A percentile compares a stretch with the other conserved stretches of the same genome.
Evolutionary conservation across 768 basidiomycete genomes (phyloP).

Genomic region (Chalciporus piperatus): DNA sequence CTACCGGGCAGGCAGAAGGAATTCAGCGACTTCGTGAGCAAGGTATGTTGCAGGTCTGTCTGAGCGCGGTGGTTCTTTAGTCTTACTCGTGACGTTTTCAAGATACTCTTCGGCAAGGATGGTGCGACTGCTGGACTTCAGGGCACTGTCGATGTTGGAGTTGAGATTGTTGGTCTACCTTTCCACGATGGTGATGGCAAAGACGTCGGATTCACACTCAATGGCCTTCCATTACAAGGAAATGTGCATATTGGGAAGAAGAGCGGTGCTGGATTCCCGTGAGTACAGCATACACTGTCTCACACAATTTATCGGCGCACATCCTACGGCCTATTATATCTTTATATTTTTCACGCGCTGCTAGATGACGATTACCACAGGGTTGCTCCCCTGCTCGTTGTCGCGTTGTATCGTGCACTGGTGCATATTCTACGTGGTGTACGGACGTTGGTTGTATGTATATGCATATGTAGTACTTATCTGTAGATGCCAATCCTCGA

Average conservation of each 20-base stretch:
- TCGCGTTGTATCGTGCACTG: conserved; percentile 5
- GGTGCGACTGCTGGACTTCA: conserved; percentile 69
- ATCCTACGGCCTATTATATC: background rate
- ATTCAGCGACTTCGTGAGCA: conserved; percentile 73
- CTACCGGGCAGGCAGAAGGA: conserved; percentile 74
- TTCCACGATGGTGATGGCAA: conserved; percentile 38
- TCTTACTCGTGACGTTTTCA: conserved; percentile 2
- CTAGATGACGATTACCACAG: conserved; percentile 1
- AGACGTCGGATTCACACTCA: conserved; percentile 52
- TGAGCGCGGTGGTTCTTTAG: conserved; percentile 1
- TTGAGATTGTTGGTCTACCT: conserved; percentile 60
- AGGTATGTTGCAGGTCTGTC: conserved; percentile 44
- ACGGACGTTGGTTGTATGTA: background rate
- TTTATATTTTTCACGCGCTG: background rate
- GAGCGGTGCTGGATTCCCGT: background rate
- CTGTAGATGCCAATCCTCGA: conserved; percentile 18
- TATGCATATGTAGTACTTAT: conserved; percentile 9
- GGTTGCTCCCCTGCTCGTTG: background rate
- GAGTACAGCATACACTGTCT: background rate
- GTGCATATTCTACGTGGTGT: conserved; percentile 10
- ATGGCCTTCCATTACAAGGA: conserved; percentile 65
- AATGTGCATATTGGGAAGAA: conserved; percentile 66
- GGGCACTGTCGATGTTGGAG: conserved; percentile 60
- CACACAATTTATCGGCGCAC: background rate
- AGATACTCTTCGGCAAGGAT: conserved; percentile 67